These are phyloP conservation scores for Calonectria leucothoes DNA, from an alignment of 2,329 filamentous ascomycete genomes.

Conservation along the genomic window DNA sequence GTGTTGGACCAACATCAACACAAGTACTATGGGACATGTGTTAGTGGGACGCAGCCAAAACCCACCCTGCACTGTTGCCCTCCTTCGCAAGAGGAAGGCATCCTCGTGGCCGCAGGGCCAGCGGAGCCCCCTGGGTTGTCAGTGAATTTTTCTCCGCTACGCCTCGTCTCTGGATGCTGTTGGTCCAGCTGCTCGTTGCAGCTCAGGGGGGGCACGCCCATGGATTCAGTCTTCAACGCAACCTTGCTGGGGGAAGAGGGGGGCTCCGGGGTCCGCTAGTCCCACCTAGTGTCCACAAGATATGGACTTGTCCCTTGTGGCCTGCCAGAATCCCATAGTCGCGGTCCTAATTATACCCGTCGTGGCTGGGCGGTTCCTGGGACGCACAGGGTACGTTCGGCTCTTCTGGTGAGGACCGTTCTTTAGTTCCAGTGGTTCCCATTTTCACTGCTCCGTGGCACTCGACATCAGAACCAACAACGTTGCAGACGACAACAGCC, in stretches of 20 bases:
- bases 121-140: background rate
- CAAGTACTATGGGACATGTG: background rate
- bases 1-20: background rate
- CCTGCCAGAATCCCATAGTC: background rate
- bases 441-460: background rate
- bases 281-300: conserved; percentile 4
- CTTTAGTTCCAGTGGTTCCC: background rate
- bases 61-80: background rate
- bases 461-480: conserved; percentile 7
- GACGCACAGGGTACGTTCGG: background rate
- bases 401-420: background rate
- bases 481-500: background rate
- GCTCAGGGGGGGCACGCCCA: conserved; percentile 7
- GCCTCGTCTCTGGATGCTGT: background rate
- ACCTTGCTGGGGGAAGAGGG: conserved; percentile 11
- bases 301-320: background rate
- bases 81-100: background rate
- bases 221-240: conserved; percentile 11
- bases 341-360: background rate
- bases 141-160: conserved; percentile 3
- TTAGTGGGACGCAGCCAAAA: background rate
- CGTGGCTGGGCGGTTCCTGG: conserved; percentile 5
- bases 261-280: background rate
- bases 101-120: conserved; percentile 3
- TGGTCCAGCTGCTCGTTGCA: background rate